Evolutionary conservation across 2,329 filamentous ascomycete genomes (phyloP), one percentile per base, ranked within the genome.

Genomic region (Fusarium verticillioides): DNA sequence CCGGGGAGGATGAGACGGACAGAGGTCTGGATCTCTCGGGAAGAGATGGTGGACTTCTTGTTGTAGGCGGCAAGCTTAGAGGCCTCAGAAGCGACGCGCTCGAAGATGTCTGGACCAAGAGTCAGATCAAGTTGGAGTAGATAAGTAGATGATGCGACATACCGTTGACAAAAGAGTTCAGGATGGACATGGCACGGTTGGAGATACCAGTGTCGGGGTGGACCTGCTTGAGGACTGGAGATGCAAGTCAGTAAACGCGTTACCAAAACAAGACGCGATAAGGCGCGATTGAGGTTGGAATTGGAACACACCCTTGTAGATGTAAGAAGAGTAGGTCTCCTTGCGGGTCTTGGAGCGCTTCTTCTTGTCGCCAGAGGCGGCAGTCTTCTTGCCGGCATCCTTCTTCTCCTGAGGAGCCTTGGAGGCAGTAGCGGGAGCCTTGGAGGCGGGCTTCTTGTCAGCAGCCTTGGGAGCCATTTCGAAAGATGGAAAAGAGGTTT

Each of bases 21-120:
- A 79, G 96, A 98, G 80, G 96, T 99, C 91, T 99, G 96, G 83
- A 99, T 99, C 88, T 99, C 96, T 82, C 96, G 93, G 78, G 96
- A 98, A 61, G 96, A 98, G 87, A 99, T 99, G 84, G 96, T 99
- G 58, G 96, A 98, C 91, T 99, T 99, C 93, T 98, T 99, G 93
- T 99, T 99, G 91, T 99, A 99, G 75, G 96, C 96, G 79, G 96
- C 96, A 72, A 99, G 93, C 93, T 99, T 99, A 84, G 94, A 97
- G 59, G 96, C 96, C 87, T 99, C 96, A 68, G 96, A 98, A 76
- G 96, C 96, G 79, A 99, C 96, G 80, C 96, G 95, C 92, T 99
- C 96, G 85, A 99, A 99, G 84, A 99, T 99, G 82, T 99, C 95
- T 96, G 71, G 8, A 28, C 16, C 2, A 1, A 3, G n/a, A 36